phyloP scores from a whole-genome alignment of 768 basidiomycete species.

The Lentinus tigrinus region DNA sequence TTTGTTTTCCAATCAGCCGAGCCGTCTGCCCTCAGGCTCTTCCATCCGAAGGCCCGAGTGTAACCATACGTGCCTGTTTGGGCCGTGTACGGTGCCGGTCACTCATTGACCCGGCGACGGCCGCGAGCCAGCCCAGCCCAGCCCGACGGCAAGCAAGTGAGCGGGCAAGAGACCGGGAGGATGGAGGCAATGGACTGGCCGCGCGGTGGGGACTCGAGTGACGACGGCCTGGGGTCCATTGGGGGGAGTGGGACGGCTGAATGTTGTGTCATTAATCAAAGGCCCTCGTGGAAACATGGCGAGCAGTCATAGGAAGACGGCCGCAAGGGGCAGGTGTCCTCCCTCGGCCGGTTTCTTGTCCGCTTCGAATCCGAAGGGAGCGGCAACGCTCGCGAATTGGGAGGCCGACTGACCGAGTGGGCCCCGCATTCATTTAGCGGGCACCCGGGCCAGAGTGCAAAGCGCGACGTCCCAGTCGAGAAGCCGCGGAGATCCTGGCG shows the following conservation, averaged over 20 bases:
- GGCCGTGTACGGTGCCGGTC: not conserved
- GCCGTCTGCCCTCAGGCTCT: too few species aligned
- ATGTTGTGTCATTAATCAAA: not conserved
- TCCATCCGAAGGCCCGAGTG: too few species aligned
- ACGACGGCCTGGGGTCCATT: not conserved
- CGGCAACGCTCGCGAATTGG: not conserved
- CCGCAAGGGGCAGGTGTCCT: not conserved
- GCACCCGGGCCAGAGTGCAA: not conserved
- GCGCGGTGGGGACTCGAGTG: not conserved
- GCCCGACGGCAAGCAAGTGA: too few species aligned
- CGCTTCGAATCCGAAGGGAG: not conserved
- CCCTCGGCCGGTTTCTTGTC: not conserved
- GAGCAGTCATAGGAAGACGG: not conserved
- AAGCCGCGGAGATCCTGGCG: not conserved
- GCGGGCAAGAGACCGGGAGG: too few species aligned
- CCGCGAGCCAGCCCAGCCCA: too few species aligned
- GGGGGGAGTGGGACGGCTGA: not conserved
- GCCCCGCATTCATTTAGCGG: not conserved
- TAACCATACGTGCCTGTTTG: too few species aligned
- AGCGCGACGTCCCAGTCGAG: not conserved
- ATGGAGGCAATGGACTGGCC: too few species aligned
- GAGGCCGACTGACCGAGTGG: not conserved
- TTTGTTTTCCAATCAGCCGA: not conserved
- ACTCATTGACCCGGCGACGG: not conserved
- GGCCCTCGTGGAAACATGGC: not conserved